phyloP scores from a whole-genome alignment of 192 early-diverging fungal species.

The Chytriomyces sp. region DNA sequence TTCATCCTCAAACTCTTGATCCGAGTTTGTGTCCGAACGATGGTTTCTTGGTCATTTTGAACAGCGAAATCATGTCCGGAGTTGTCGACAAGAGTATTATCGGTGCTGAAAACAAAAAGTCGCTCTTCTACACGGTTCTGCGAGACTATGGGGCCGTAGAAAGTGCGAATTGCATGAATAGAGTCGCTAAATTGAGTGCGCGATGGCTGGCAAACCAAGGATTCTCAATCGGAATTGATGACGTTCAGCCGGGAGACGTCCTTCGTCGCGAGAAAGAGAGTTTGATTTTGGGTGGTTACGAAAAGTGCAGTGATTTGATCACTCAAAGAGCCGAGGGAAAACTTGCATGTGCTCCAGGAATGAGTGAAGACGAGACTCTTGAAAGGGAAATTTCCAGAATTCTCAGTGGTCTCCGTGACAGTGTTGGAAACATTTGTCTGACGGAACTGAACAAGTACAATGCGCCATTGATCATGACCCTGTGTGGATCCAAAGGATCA shows the following conservation, averaged over 20 bases:
- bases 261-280: constrained; percentile 80
- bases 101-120: constrained; percentile 95
- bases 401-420: constrained; percentile 88
- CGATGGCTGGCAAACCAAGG: constrained; percentile 91
- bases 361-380: constrained; percentile 83
- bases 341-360: constrained; percentile 85
- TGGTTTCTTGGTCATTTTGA: constrained; percentile 86
- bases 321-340: constrained; percentile 67
- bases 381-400: constrained; percentile 87
- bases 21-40: constrained; percentile 81
- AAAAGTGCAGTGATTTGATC: constrained; percentile 84
- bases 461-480: constrained; percentile 96
- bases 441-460: constrained; percentile 93
- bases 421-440: constrained; percentile 89
- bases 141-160: constrained; percentile 87
- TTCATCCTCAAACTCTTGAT: constrained; percentile 39
- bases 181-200: constrained; percentile 88
- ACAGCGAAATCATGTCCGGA: constrained; percentile 95
- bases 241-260: constrained; percentile 87
- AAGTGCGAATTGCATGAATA: constrained; percentile 93
- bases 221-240: constrained; percentile 98
- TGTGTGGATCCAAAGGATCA: constrained; percentile 99
- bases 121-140: constrained; percentile 91
- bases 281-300: constrained; percentile 80
- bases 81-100: constrained; percentile 93